phyloP scores from a whole-genome alignment of 805 yeast genomes.

The Ogataea polymorpha region DNA sequence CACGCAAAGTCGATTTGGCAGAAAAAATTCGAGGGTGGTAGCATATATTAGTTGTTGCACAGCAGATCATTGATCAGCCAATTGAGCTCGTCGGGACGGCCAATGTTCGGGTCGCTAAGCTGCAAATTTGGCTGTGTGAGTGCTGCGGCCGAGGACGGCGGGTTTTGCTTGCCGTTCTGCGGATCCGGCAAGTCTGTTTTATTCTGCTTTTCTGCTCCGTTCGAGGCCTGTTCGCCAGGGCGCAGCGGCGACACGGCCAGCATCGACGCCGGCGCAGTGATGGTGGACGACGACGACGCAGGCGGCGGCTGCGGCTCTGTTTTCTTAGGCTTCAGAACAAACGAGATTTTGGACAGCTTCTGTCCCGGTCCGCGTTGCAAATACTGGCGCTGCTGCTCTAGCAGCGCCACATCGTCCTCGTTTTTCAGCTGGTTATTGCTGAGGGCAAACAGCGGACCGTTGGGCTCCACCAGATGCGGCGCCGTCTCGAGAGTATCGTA shows the following conservation, averaged over 20 bases:
- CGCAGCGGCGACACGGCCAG: slow-evolving; percentile 11
- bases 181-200: neutral
- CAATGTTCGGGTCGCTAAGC: slow-evolving; percentile 27
- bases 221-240: neutral
- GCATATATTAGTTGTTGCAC: slow-evolving; percentile 16
- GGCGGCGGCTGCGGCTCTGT: slow-evolving; percentile 7
- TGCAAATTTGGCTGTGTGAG: slow-evolving; percentile 24
- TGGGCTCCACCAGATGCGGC: slow-evolving; percentile 68
- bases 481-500: slow-evolving; percentile 58
- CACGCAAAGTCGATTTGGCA: slow-evolving; percentile 14
- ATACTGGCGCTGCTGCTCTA: slow-evolving; percentile 17
- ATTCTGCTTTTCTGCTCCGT: slow-evolving; percentile 5
- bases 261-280: slow-evolving; percentile 17
- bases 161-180: slow-evolving; percentile 5
- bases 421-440: slow-evolving; percentile 49
- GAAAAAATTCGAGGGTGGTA: slow-evolving; percentile 3
- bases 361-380: slow-evolving; percentile 11
- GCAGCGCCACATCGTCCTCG: slow-evolving; percentile 44
- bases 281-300: slow-evolving; percentile 18
- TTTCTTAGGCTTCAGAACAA: slow-evolving; percentile 24
- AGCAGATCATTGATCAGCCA: slow-evolving; percentile 69
- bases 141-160: slow-evolving; percentile 1
- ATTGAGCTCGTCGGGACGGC: slow-evolving; percentile 61
- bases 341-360: slow-evolving; percentile 28
- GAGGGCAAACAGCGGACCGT: slow-evolving; percentile 55